phyloP scores from a whole-genome alignment of 2,329 filamentous ascomycete species.

The Talaromyces pinophilus region DNA sequence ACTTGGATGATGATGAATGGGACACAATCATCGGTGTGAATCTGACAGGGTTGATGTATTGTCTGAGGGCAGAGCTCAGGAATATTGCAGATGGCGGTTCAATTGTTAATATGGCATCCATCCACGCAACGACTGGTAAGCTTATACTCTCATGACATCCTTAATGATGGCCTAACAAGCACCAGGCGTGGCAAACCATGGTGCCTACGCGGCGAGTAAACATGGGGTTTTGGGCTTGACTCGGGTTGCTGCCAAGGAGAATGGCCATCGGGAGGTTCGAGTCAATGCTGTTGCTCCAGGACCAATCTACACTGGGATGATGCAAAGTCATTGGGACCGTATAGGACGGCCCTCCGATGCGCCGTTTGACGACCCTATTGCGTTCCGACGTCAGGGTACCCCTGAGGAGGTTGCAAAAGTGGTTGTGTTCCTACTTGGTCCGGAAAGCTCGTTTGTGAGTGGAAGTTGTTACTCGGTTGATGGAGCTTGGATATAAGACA shows the following conservation, averaged over 20 bases:
- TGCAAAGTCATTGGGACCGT: neutral
- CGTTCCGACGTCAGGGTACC: neutral
- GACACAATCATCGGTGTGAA: constrained; percentile 8
- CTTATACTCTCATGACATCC: neutral
- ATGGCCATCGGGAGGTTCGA: constrained; percentile 5
- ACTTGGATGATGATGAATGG: constrained; percentile 11
- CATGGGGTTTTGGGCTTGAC: constrained; percentile 7
- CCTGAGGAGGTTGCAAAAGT: constrained; percentile 1
- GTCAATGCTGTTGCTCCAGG: constrained; percentile 8
- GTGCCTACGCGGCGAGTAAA: neutral
- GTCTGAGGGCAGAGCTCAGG: constrained; percentile 11
- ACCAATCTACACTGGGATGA: neutral
- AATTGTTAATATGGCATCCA: constrained; percentile 6
- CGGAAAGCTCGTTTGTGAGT: constrained; percentile 3
- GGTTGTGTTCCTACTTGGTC: constrained; percentile 6
- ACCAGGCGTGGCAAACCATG: neutral
- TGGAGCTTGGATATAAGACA: constrained; percentile 1
- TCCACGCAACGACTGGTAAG: neutral
- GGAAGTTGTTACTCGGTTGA: constrained; percentile 3
- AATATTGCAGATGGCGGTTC: neutral
- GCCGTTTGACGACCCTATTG: constrained; percentile 1
- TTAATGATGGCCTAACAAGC: neutral
- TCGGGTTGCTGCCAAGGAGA: neutral
- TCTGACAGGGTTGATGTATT: constrained; percentile 11
- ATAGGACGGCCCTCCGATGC: neutral